These are phyloP conservation scores for Podospora australis DNA, from an alignment of 495 filamentous ascomycete species.

Conservation along the genomic window DNA sequence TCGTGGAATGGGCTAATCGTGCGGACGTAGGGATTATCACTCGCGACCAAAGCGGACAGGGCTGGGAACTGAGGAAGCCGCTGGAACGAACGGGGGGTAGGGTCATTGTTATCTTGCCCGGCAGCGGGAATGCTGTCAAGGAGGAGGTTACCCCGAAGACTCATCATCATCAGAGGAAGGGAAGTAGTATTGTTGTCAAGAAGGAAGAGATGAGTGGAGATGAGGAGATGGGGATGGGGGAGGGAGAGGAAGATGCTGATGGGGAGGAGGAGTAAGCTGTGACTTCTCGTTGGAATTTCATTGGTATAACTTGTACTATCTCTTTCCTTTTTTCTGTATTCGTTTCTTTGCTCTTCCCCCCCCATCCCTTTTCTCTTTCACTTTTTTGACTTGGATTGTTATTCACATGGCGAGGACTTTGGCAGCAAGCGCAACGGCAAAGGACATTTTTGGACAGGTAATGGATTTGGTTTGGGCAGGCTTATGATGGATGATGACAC, in stretches of 20 bases:
- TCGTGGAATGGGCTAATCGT: conserved; percentile 42
- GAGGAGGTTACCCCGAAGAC: background rate
- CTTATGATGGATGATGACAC: too few relatives aligned
- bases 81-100: conserved; percentile 5
- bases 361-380: background rate
- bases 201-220: background rate
- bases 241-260: conserved; percentile 9
- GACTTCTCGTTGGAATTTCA: background rate
- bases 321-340: background rate
- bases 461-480: too few relatives aligned
- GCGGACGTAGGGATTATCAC: conserved; percentile 35
- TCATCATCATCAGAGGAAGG: background rate
- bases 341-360: background rate
- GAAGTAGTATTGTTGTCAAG: conserved; percentile 12
- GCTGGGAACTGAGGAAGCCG: conserved; percentile 13
- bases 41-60: background rate
- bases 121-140: background rate
- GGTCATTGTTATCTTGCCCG: too few relatives aligned
- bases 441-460: too few relatives aligned
- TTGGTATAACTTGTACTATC: background rate
- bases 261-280: conserved; percentile 10
- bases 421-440: too few relatives aligned
- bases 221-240: background rate
- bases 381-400: too few relatives aligned
- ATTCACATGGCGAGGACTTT: too few relatives aligned